Base-by-base conservation (phyloP, 306 rosid species). In the Delonix regia region DNA sequence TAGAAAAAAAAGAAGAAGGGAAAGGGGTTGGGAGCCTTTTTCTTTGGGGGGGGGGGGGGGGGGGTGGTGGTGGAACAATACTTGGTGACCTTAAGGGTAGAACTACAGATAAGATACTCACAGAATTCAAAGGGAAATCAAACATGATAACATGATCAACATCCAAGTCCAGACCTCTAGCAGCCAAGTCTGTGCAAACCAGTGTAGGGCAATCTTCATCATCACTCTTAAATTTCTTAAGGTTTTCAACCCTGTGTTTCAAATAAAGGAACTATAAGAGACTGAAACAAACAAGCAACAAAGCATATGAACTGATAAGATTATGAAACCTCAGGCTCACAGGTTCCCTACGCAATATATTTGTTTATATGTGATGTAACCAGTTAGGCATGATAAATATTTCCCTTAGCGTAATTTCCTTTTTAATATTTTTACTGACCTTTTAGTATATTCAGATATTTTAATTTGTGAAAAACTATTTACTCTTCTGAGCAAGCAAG, bases 121-220 rank as follows among this genome's bases (percentile, higher is more conserved):
- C 98, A 41, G 99, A 93, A 71, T 88, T 95, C 78, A 71, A 78
- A 19, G 99, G 98, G 63, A 95, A 95, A 88, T 95, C 99, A 82
- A 95, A 95, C 99, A 95, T 95, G 67, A 95, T 87, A 75, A 95
- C 99, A 78, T 93, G 99, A 86, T 95, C 98, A 16, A 95, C 98
- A 78, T 91, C 96, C 90, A 95, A 76, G 88, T 95, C 99, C 70
- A 95, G 88, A 78, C 99, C 99, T 81, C 99, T 85, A 28, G 99
- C 98, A 74, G 99, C 99, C 90, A 95, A 80, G 77, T 95, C 99
- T 0, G 99, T 89, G 93, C 98, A 95, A 59, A 95, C 98, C 76
- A 95, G 83, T 30, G 99, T 91, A 15, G 98, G 99, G 82, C 99
- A 93, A 82, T 91, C 99, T 64, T 85, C 98, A 79, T 74, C 86